Conservation (phyloP, 371 early-diverging fungal species). For the Dinochytrium kinnereticum region DNA sequence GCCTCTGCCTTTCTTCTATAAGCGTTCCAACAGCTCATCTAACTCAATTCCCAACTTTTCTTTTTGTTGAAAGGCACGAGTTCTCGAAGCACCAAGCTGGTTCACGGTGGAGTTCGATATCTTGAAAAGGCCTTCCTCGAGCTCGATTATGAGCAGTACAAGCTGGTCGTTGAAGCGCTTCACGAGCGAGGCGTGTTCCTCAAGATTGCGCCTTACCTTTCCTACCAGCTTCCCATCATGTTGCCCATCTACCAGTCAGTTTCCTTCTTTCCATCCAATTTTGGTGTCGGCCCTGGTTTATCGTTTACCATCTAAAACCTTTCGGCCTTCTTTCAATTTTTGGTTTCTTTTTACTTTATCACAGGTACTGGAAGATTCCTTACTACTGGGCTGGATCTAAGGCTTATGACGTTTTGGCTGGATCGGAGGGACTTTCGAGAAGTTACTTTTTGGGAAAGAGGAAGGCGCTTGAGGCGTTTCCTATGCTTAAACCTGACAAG, state of each 20-base stretch:
- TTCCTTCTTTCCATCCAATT: neutral
- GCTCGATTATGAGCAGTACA: constrained; percentile 95
- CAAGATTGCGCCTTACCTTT: constrained; percentile 95
- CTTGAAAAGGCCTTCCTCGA: constrained; percentile 98
- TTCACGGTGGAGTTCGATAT: constrained; percentile 99
- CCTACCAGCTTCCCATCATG: constrained; percentile 94
- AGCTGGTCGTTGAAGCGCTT: constrained; percentile 95
- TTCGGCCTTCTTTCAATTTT: neutral
- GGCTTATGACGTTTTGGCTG: constrained; percentile 95
- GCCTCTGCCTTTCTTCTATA: too few relatives aligned
- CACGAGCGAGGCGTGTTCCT: constrained; percentile 95
- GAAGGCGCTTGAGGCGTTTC: constrained; percentile 93
- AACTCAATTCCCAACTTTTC: neutral
- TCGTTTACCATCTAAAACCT: too few relatives aligned
- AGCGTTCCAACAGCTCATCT: too few relatives aligned
- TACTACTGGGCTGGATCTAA: constrained; percentile 98
- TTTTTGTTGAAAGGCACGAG: constrained; percentile 75
- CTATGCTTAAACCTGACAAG: constrained; percentile 89
- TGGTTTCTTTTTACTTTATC: constrained; percentile 7
- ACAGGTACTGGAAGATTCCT: constrained; percentile 92
- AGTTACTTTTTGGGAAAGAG: constrained; percentile 85
- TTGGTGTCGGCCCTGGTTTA: too few relatives aligned
- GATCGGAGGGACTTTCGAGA: constrained; percentile 80
- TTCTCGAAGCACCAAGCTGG: constrained; percentile 96
- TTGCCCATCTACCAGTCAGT: constrained; percentile 89